These are phyloP conservation scores for Tolypocladium endophyticum DNA, from an alignment of 2,329 filamentous ascomycete genomes.

Conservation along the genomic window DNA sequence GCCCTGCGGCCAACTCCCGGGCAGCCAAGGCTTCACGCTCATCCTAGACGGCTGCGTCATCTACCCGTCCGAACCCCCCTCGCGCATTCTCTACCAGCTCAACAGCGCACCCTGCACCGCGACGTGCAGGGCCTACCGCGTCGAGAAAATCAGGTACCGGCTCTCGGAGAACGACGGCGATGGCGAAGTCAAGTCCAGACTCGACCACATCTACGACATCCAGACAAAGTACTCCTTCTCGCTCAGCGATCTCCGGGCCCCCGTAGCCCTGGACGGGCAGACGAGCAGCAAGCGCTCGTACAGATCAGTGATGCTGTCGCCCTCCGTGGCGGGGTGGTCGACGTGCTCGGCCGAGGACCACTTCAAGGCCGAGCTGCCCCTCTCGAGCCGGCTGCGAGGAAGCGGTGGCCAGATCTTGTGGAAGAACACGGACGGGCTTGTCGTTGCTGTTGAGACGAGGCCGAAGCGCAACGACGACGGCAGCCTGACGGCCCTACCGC, in stretches of 20 bases:
- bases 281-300: neutral
- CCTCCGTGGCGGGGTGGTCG: neutral
- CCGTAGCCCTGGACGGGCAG: neutral
- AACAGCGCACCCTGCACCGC: neutral
- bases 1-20: neutral
- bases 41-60: neutral
- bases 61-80: neutral
- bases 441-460: neutral
- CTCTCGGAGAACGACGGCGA: neutral
- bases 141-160: neutral
- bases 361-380: neutral
- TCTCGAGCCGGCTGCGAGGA: neutral
- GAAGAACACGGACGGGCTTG: neutral
- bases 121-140: neutral
- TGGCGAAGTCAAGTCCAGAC: neutral
- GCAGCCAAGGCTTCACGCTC: neutral
- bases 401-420: neutral
- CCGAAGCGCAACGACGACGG: neutral
- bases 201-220: neutral
- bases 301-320: neutral
- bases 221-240: neutral
- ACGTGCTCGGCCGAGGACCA: neutral
- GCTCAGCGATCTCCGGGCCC: neutral
- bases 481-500: neutral
- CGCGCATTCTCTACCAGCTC: neutral